Evolutionary conservation across 257 asterid species (phyloP).

Genomic region (Avicennia marina): DNA sequence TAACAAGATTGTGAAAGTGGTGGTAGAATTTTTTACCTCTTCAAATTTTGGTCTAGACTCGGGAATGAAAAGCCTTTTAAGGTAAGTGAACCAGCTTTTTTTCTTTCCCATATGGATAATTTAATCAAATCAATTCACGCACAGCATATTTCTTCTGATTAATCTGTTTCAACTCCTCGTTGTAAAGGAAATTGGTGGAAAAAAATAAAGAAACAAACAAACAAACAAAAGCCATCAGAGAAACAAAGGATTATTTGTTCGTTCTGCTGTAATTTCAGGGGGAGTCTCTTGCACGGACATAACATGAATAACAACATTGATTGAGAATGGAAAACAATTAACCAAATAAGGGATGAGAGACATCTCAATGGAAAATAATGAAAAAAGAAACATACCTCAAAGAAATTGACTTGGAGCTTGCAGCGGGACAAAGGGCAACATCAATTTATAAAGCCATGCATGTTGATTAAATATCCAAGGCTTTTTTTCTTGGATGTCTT

Average conservation of each 20-base stretch:
- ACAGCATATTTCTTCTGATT: slow-evolving; percentile 2
- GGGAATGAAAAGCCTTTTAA: slow-evolving; percentile 57
- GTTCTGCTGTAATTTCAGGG: no score
- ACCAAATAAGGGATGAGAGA: no score
- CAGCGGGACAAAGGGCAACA: slow-evolving; percentile 19
- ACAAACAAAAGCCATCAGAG: not conserved
- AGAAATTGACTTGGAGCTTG: slow-evolving; percentile 21
- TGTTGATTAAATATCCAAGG: slow-evolving; percentile 26
- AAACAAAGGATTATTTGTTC: no score
- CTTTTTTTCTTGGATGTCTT: slow-evolving; percentile 15
- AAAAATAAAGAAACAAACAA: not conserved
- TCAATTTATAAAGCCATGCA: slow-evolving; percentile 34
- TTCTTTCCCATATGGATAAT: slow-evolving; percentile 56
- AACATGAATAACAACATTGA: no score
- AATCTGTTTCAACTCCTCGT: not conserved
- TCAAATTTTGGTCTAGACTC: slow-evolving; percentile 50
- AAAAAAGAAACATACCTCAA: slow-evolving; percentile 9
- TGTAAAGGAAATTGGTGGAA: no score
- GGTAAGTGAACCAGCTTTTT: slow-evolving; percentile 63
- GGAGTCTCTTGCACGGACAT: no score
- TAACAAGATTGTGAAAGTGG: not conserved
- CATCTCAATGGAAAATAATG: not conserved
- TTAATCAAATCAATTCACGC: slow-evolving; percentile 11
- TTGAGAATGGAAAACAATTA: no score
- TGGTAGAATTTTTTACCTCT: slow-evolving; percentile 33